phyloP scores from a whole-genome alignment of 192 early-diverging fungal genomes.

The Backusella liffmaniae region DNA sequence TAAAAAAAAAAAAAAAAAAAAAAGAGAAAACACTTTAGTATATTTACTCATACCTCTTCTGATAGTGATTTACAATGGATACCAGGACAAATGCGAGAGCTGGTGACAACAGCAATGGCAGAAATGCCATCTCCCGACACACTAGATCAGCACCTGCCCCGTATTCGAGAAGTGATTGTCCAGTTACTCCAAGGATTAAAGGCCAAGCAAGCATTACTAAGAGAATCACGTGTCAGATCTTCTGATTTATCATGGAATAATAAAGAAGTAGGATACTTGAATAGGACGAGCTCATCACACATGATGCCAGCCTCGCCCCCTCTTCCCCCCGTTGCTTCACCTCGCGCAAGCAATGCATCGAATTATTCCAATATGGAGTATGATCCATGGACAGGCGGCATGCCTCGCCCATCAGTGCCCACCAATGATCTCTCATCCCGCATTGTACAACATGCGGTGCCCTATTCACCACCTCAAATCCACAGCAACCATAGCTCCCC shows the following conservation, averaged over 20 bases:
- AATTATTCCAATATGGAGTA: slow-evolving; percentile 9
- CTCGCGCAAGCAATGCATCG: neutral
- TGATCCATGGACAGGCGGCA: slow-evolving; percentile 24
- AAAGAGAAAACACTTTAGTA: neutral
- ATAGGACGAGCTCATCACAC: neutral
- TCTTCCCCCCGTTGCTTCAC: slow-evolving; percentile 2
- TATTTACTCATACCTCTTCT: neutral
- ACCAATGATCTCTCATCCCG: slow-evolving; percentile 14
- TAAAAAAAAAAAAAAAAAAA: neutral
- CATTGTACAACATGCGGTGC: neutral
- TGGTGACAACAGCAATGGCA: slow-evolving; percentile 1
- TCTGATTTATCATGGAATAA: slow-evolving; percentile 1
- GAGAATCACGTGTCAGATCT: neutral
- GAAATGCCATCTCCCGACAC: slow-evolving; percentile 19
- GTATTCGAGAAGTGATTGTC: slow-evolving; percentile 39
- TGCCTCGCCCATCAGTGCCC: slow-evolving; percentile 18
- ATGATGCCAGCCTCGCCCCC: neutral
- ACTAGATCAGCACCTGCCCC: slow-evolving; percentile 36
- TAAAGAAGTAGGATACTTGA: neutral
- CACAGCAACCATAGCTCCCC: neutral
- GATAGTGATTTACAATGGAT: slow-evolving; percentile 24
- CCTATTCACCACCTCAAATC: slow-evolving; percentile 1
- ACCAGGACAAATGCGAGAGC: slow-evolving; percentile 24
- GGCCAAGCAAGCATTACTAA: slow-evolving; percentile 22
- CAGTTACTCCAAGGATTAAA: slow-evolving; percentile 36